These are phyloP conservation scores for Elaphomyces granulatus DNA, from an alignment of 495 filamentous ascomycete species.

Conservation along the genomic window DNA sequence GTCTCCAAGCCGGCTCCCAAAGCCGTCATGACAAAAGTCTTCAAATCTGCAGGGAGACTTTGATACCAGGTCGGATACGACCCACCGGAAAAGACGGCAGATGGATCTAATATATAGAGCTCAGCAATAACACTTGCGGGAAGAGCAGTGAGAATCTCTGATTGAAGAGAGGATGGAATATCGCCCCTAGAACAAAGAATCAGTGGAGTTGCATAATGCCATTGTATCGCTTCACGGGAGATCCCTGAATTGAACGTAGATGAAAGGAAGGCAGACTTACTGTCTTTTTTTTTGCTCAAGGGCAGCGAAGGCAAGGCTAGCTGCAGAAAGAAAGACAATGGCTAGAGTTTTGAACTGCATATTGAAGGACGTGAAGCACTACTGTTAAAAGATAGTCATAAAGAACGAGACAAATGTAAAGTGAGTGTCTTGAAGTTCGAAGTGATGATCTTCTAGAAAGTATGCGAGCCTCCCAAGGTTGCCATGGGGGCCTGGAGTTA, in stretches of 20 bases:
- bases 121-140: too few species aligned
- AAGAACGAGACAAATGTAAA: too few species aligned
- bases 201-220: too few species aligned
- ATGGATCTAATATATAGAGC: too few species aligned
- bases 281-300: slow-evolving; percentile 4
- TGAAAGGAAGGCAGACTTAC: background rate
- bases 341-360: slow-evolving; percentile 11
- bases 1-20: too few species aligned
- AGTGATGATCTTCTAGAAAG: too few species aligned
- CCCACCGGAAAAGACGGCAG: background rate
- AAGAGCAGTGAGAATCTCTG: background rate
- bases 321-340: slow-evolving; percentile 6
- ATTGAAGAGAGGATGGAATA: slow-evolving; percentile 3
- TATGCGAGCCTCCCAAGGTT: too few species aligned
- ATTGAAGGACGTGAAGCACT: slow-evolving; percentile 1
- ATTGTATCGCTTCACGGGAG: background rate
- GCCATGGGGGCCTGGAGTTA: too few species aligned
- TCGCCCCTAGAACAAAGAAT: background rate
- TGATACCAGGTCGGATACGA: slow-evolving; percentile 9
- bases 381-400: background rate
- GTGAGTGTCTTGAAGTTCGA: too few species aligned
- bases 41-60: slow-evolving; percentile 7
- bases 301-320: slow-evolving; percentile 7
- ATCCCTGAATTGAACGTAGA: slow-evolving; percentile 1
- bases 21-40: slow-evolving; percentile 9